Percentiles rank a stretch among this genome's conserved stretches.
Evolutionary conservation across 495 filamentous ascomycete genomes (phyloP).

Genomic region (Lichenothelia convexa): DNA sequence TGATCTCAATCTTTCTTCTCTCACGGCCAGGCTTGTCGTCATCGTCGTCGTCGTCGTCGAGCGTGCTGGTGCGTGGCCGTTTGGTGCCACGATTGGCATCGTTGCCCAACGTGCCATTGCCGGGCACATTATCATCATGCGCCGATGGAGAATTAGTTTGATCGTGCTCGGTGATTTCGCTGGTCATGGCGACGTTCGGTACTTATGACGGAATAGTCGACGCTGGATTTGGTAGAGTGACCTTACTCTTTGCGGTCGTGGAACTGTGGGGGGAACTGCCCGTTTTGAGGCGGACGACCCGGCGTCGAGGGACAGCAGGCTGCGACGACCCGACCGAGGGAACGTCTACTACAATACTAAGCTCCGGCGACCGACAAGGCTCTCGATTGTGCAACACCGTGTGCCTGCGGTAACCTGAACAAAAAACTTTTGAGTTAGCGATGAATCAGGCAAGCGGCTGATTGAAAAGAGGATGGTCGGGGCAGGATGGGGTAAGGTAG

Average conservation of each 20-base stretch:
- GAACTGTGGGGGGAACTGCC: constrained; percentile 15
- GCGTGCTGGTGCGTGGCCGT: constrained; percentile 60
- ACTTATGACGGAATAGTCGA: too few relatives aligned
- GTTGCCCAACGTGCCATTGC: constrained; percentile 38
- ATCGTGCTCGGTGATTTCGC: constrained; percentile 26
- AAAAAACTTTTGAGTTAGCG: not conserved
- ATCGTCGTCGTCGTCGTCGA: constrained; percentile 93
- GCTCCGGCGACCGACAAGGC: too few relatives aligned
- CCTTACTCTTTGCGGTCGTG: constrained; percentile 16
- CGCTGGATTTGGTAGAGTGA: too few relatives aligned
- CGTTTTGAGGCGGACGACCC: constrained; percentile 9
- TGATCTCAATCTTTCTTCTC: constrained; percentile 99
- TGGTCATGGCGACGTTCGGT: constrained; percentile 13
- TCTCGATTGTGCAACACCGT: too few relatives aligned
- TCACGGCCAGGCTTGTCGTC: constrained; percentile 97
- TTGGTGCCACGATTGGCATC: constrained; percentile 68
- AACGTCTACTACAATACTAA: too few relatives aligned
- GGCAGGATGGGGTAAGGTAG: too few relatives aligned
- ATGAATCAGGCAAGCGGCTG: not conserved
- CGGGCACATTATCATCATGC: constrained; percentile 41
- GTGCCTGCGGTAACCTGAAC: not conserved
- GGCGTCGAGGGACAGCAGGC: not conserved
- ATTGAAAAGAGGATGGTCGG: not conserved
- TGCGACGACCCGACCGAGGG: not conserved
- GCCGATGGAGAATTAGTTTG: constrained; percentile 22